Evolutionary conservation across 257 asterid genomes (phyloP), one percentile per base, ranked within the genome.

Genomic region (Ophiorrhiza pumila): DNA sequence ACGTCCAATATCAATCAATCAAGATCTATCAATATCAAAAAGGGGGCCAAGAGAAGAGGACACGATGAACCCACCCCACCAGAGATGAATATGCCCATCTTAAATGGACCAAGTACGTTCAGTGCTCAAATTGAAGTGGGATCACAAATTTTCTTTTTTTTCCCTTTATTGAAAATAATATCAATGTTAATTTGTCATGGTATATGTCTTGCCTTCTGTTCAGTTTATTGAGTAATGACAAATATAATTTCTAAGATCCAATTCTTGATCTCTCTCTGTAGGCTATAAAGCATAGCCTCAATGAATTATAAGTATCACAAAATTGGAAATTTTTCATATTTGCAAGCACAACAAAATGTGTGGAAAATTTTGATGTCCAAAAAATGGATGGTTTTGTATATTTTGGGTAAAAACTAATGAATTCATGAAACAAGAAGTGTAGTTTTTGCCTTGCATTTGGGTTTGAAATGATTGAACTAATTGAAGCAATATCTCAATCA

Each of bases 1-100:
- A 52, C 52, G 64, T 69, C 49, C 52, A 14, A 69, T 69, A 32
- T 69, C 74, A 53, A 52, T 53, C 74, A 69, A 35, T 37, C 74
- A 53, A 69, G 15, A 53, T n/a, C 65, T 32, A 69, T 69, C 68
- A 71, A 57, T 39, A 42, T 71, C 67, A n/a, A 20, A 42, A n/a
- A n/a, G n/a, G 58, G 76, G 57, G 31, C 32, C 50, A 31, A 49
- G 47, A 39, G 37, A 31, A 10, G 34, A 50, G 20, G 56, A 53
- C 58, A 57, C 10, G 60, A 43, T 29, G 60, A 72, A 72, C 76
- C 59, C 69, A 71, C 69, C 60, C 15, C 29, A 10, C 46, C n/a
- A n/a, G n/a, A 18, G 45, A 27, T 29, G 71, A 47, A 34, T 72
- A 32, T 47, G 61, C 42, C 62, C 61, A 46, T 72, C 68, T 61